Base-by-base conservation (phyloP, 1,284 basidiomycete species). In the Tausonia pullulans region DNA sequence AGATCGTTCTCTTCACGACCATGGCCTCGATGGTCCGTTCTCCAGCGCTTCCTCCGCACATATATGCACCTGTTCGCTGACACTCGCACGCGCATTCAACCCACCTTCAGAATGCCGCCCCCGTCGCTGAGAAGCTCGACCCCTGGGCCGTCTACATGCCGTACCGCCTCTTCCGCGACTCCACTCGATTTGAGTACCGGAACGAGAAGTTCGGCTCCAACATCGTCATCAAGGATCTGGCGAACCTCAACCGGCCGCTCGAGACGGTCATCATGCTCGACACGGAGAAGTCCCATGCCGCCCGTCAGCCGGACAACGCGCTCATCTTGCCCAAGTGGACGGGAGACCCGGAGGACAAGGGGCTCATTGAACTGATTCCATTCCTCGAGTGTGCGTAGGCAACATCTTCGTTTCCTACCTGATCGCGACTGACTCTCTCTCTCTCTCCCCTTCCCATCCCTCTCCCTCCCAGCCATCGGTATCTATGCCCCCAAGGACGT, bases 41-140 rank as follows among this genome's bases (percentile, higher is more conserved):
- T 53, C 43, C 51, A 4, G 27, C 27, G 27, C 27, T 27, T 27
- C 27, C 27, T 27, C 27, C 27, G 27, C 27, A 27, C 27, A 27
- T 27, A 27, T 2, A 27, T 27, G 2, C 27, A 27, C 27, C 27
- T 27, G 27, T 27, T 27, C 27, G 27, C 27, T 27, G 27, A 27
- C 27, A 27, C 27, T 27, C 27, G 27, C 27, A 46, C 49, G 39
- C 9, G 41, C 59, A 43, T 7, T 44, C 49, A 46, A 11, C 16
- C 49, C 63, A 7, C 65, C 40, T 46, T 11, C 69, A 95, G 90
- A 94, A 90, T 64, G 95, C 90, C 1, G 79, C 81, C 44, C 89
- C 91, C n/a, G 83, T 98, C 64, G 79, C 95, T 50, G 92, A 97
- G 73, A 93, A 97, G 79, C 82, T 98, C 52, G 96, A 98, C 76